Base-by-base conservation (phyloP, 2,329 filamentous ascomycete species). In the Fusarium sublunatum region DNA sequence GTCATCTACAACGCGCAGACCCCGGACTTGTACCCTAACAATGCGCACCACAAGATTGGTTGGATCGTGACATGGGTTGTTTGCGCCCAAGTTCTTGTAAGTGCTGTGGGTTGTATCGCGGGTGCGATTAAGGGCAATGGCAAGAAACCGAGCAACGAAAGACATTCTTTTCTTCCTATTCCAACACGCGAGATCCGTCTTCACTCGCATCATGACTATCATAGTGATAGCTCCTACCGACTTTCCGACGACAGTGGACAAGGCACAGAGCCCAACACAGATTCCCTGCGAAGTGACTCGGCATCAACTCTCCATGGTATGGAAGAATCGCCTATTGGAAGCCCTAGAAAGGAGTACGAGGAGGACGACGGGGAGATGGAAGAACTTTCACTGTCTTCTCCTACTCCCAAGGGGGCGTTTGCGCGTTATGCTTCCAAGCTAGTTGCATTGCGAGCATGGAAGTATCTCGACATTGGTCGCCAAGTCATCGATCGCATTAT, bases 31-130 rank as follows among this genome's bases (percentile, higher is more conserved):
- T 97, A 97, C 74, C 88, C 88, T 29, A 89, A 91, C 73, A 96
- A 96, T 73, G 86, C 90, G n/a, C 93, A 97, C 75, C 88, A 93
- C 79, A 93, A 91, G 75, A 83, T 94, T 39, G 93, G 93, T 51
- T 98, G 94, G 94, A 82, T 91, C 38, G 83, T 90, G 28, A 94
- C 90, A 4, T 90, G 86, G 81, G 81, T 93, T 5, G 82, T 91
- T 10, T 82, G 82, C 48, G 87, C 84, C 0, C 94, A 97, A 78
- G 83, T 90, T 13, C 70, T 90, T 35, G 79, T 96, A 73, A 86
- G 87, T 44, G 73, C 92, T 51, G 77, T 92, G 42, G 87, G 88
- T 48, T 78, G 83, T 38, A 85, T 90, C 59, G 82, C 84, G 11
- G 65, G 65, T 3, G 60, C 46, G 4, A 29, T 67, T 15, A 44